Conservation (phyloP, 495 filamentous ascomycete species). For the Penicillium silybi region DNA sequence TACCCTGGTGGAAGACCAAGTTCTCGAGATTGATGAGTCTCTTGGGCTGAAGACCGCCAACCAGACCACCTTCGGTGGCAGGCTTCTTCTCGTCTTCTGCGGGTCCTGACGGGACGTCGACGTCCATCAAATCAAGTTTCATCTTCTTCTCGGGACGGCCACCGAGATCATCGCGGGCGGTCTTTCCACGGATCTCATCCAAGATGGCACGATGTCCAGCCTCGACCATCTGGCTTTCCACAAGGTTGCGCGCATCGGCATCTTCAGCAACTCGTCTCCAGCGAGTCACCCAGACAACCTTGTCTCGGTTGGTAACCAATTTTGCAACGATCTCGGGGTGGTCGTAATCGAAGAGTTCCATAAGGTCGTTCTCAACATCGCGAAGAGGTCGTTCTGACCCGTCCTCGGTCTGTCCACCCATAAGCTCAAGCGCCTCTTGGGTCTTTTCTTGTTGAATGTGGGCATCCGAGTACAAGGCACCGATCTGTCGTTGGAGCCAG, state of each 20-base stretch:
- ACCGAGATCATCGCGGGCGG: constrained; percentile 49
- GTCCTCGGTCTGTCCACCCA: constrained; percentile 72
- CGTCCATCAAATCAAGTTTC: constrained; percentile 83
- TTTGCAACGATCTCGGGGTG: constrained; percentile 89
- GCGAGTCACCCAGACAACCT: constrained; percentile 91
- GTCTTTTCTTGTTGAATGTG: constrained; percentile 90
- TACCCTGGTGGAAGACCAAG: constrained; percentile 94
- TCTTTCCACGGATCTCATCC: constrained; percentile 71
- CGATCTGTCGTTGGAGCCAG: constrained; percentile 94
- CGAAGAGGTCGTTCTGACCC: constrained; percentile 76
- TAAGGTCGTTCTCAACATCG: constrained; percentile 96
- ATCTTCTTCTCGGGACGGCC: constrained; percentile 69
- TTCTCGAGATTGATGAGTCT: constrained; percentile 91
- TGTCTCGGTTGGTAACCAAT: constrained; percentile 86
- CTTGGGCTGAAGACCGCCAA: constrained; percentile 82
- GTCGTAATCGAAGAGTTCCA: constrained; percentile 97
- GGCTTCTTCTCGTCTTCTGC: constrained; percentile 44
- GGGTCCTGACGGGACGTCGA: constrained; percentile 69
- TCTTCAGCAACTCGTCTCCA: constrained; percentile 82
- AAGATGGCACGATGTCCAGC: constrained; percentile 83
- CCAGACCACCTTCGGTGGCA: constrained; percentile 59
- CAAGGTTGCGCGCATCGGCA: constrained; percentile 65
- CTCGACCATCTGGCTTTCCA: constrained; percentile 86
- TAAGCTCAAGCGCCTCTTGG: constrained; percentile 69
- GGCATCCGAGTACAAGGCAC: constrained; percentile 79